phyloP scores from a whole-genome alignment of 441 rosid species.

The Macaranga tanarius region DNA sequence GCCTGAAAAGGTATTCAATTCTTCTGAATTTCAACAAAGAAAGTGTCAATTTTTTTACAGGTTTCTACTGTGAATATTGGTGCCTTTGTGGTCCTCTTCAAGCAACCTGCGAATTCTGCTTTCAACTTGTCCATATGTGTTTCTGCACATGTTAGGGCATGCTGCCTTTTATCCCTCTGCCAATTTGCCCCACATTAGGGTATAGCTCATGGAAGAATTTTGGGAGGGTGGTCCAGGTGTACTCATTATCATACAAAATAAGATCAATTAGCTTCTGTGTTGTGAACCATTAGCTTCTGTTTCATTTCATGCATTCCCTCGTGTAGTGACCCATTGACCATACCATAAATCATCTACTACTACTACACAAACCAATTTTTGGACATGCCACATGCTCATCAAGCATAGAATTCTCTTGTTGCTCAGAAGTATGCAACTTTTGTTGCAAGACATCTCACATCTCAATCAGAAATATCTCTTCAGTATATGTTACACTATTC shows the following conservation, averaged over 20 bases:
- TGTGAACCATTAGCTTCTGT: too few relatives aligned
- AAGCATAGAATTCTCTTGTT: neutral
- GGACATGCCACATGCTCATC: neutral
- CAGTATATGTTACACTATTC: neutral
- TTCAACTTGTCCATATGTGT: slow-evolving; percentile 4
- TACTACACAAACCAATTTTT: too few relatives aligned
- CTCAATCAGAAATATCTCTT: neutral
- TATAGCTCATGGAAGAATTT: neutral
- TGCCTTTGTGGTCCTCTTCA: slow-evolving; percentile 10
- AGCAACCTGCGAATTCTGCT: neutral
- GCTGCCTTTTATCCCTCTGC: neutral
- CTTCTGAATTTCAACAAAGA: neutral
- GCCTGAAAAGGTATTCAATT: neutral
- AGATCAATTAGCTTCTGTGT: too few relatives aligned
- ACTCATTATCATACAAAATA: too few relatives aligned
- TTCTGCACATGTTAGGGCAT: neutral
- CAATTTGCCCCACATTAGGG: slow-evolving; percentile 3
- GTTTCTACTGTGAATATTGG: neutral
- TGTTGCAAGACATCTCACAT: neutral
- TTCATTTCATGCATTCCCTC: too few relatives aligned
- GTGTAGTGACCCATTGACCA: too few relatives aligned
- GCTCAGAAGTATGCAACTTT: neutral
- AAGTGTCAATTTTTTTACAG: neutral
- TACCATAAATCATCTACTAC: too few relatives aligned
- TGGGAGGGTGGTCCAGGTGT: neutral